Percentiles rank a stretch among this genome's conserved stretches.
phyloP scores from a whole-genome alignment of 768 basidiomycete genomes.

The Coprinopsis cinerea region DNA sequence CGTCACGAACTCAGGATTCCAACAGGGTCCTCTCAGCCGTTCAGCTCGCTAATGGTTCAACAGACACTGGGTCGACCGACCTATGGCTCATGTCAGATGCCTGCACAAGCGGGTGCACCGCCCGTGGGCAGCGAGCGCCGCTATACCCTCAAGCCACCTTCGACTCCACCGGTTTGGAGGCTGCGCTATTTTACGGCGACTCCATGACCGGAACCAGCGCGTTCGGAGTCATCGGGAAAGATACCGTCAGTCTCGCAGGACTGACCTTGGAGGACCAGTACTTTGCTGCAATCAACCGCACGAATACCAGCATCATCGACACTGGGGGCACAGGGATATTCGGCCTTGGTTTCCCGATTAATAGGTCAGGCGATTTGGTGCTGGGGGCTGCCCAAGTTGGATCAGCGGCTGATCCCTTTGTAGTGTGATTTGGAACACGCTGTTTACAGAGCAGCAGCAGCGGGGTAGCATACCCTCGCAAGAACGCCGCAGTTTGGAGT shows the following conservation, averaged over 20 bases:
- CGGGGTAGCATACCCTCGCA: background rate
- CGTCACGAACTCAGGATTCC: constrained; percentile 29
- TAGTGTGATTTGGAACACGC: constrained; percentile 42
- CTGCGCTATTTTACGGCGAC: constrained; percentile 60
- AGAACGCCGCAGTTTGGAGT: background rate
- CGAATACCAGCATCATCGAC: constrained; percentile 56
- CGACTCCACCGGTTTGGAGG: constrained; percentile 39
- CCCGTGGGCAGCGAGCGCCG: constrained; percentile 21
- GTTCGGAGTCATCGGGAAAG: constrained; percentile 54
- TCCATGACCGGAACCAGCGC: constrained; percentile 67
- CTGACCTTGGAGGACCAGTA: constrained; percentile 45
- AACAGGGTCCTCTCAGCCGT: background rate
- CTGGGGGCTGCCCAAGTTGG: background rate
- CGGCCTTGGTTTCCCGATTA: constrained; percentile 69
- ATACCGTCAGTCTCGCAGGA: constrained; percentile 49
- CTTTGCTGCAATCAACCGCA: constrained; percentile 62
- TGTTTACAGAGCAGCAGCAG: constrained; percentile 19
- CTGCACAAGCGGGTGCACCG: constrained; percentile 39
- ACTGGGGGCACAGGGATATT: constrained; percentile 62
- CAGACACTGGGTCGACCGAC: constrained; percentile 77
- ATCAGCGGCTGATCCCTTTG: background rate
- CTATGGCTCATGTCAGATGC: constrained; percentile 64
- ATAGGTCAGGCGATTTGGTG: constrained; percentile 41
- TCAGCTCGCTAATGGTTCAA: background rate
- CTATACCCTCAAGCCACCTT: constrained; percentile 50